phyloP scores from a whole-genome alignment of 2,329 filamentous ascomycete species.

The Hymenoscyphus scutula region DNA sequence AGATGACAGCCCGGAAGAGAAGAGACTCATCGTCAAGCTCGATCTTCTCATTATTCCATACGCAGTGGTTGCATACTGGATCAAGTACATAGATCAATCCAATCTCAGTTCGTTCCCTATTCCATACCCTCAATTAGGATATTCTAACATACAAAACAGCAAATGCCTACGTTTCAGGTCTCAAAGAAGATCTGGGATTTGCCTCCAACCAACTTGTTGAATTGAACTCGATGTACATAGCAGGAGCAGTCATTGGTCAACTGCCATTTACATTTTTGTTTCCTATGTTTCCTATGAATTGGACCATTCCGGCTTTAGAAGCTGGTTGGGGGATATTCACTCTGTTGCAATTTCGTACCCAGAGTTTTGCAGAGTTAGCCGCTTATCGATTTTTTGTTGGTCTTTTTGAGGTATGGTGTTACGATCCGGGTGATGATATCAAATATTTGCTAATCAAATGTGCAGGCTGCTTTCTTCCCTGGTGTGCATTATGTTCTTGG shows the following conservation, averaged over 20 bases:
- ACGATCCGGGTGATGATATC: too few species aligned
- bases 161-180: conserved; percentile 34
- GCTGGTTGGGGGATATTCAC: conserved; percentile 32
- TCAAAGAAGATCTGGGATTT: conserved; percentile 44
- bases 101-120: conserved; percentile 23
- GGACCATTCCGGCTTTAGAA: conserved; percentile 30
- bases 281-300: conserved; percentile 32
- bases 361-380: conserved; percentile 48
- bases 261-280: conserved; percentile 32
- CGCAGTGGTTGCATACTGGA: conserved; percentile 54
- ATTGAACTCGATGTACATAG: conserved; percentile 29
- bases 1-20: conserved; percentile 49
- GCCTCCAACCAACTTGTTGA: conserved; percentile 49
- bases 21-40: conserved; percentile 52
- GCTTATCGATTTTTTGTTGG: conserved; percentile 55
- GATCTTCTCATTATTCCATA: conserved; percentile 56
- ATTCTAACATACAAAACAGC: conserved; percentile 27
- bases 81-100: conserved; percentile 35
- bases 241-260: conserved; percentile 30
- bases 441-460: neutral
- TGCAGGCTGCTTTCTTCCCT: conserved; percentile 37
- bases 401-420: conserved; percentile 44
- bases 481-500: conserved; percentile 39
- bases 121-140: conserved; percentile 8
- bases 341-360: conserved; percentile 36